Evolutionary conservation across 306 rosid species (phyloP).

Genomic region (Argentina anserina): DNA sequence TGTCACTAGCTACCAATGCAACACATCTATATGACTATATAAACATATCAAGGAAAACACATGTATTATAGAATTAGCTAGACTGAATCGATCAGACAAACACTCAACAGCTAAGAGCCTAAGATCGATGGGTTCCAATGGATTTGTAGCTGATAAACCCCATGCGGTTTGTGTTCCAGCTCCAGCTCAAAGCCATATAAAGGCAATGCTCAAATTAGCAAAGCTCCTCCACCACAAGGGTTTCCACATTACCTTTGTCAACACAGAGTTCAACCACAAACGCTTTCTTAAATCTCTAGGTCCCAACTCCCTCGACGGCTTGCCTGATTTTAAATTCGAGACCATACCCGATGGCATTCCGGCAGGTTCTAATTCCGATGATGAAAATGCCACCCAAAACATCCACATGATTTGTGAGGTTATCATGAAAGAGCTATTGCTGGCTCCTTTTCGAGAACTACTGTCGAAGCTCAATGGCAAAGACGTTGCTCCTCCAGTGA

Average conservation of each 20-base stretch:
- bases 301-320: neutral
- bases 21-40: too few species aligned
- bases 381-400: constrained; percentile 4
- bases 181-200: neutral
- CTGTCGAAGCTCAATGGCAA: neutral
- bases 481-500: neutral
- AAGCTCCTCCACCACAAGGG: neutral
- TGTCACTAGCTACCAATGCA: too few species aligned
- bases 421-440: neutral
- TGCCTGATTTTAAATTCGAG: constrained; percentile 7
- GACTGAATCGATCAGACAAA: too few species aligned
- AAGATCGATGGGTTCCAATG: neutral
- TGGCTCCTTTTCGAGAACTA: constrained; percentile 4
- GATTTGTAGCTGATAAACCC: neutral
- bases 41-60: too few species aligned
- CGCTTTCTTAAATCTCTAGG: constrained; percentile 5
- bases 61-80: too few species aligned
- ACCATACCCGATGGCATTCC: constrained; percentile 11
- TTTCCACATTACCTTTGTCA: constrained; percentile 10
- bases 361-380: too few species aligned
- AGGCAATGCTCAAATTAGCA: constrained; percentile 4
- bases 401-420: neutral
- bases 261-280: constrained; percentile 15
- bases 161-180: neutral
- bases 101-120: too few species aligned